These are phyloP conservation scores for Panicum hallii DNA, from an alignment of 202 grass and related monocot genomes.

Conservation along the genomic window DNA sequence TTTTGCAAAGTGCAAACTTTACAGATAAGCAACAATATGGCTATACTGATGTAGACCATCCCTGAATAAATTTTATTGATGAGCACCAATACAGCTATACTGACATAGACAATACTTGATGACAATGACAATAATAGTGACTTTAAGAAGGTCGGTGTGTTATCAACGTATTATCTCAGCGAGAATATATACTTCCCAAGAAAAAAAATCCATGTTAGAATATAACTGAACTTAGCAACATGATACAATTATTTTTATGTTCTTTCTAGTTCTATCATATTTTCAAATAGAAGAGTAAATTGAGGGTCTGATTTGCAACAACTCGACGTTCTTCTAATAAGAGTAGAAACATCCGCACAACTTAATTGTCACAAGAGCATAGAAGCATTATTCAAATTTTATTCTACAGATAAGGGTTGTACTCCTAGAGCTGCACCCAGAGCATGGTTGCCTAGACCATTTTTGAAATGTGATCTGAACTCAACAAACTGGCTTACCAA, in stretches of 20 bases:
- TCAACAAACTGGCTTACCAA: constrained; percentile 89
- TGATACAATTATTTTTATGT: too few species aligned
- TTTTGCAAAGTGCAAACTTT: constrained; percentile 23
- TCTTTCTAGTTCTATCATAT: not conserved
- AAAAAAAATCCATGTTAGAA: too few species aligned
- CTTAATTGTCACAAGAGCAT: not conserved
- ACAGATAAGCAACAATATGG: constrained; percentile 25
- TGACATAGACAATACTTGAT: not conserved
- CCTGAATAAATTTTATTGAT: too few species aligned
- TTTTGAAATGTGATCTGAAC: constrained; percentile 79
- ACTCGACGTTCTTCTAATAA: not conserved
- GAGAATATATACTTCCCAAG: too few species aligned
- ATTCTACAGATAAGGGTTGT: constrained; percentile 34
- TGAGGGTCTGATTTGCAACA: not conserved
- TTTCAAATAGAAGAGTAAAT: not conserved
- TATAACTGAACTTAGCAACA: too few species aligned
- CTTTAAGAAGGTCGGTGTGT: too few species aligned
- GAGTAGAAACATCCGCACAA: not conserved
- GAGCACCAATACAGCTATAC: too few species aligned
- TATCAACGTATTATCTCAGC: too few species aligned
- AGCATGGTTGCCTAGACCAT: constrained; percentile 92
- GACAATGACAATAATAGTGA: not conserved
- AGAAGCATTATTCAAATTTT: not conserved
- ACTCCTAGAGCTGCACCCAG: constrained; percentile 83
- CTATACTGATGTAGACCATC: not conserved